Evolutionary conservation across 2,329 filamentous ascomycete species (phyloP), one percentile per base, ranked within the genome.

Genomic region (Pyrenochaeta sp.): DNA sequence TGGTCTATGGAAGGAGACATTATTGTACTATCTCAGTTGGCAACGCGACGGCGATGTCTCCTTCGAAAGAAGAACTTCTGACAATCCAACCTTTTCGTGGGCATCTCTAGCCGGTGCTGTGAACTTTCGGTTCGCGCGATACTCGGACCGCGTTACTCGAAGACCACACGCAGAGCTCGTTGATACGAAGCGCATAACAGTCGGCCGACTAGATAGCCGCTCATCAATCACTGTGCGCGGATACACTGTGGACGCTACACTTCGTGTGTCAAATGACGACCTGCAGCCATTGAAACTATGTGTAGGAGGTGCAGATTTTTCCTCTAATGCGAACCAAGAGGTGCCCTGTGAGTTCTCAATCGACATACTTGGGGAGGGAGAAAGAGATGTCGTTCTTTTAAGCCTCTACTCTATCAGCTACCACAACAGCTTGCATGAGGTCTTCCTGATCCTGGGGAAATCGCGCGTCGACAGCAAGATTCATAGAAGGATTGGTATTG

Each of bases 81-180:
- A 18, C 11, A 23, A 7, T 15, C 35, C 35, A 10, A 28, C 13
- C 5, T 37, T 37, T n/a, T 37, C 35, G 10, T 37, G 35, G 35
- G 35, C 15, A 19, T 37, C 35, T 8, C 7, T 17, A 17, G 22
- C 35, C n/a, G 35, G 35, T 27, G 35, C 35, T 27, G 35, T 37
- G 9, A 37, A 19, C 10, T 37, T 37, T 18, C 35, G 35, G 11
- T 37, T 37, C n/a, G 21, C 22, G 6, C 21, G 35, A 17, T 18
- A 26, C n/a, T 27, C 35, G 7, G 26, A 37, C 13, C 14, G 22
- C 3, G 35, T 22, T 14, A 17, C 35, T 27, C 35, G 35, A 27
- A 27, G 18, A 17, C 22, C 7, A 8, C 35, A 37, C 23, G 19
- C 22, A 26, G 13, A 37, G 28, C 5, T 37, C 10, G 11, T 37